Conservation (phyloP, 768 basidiomycete genomes). For the Pisolithus microcarpus region DNA sequence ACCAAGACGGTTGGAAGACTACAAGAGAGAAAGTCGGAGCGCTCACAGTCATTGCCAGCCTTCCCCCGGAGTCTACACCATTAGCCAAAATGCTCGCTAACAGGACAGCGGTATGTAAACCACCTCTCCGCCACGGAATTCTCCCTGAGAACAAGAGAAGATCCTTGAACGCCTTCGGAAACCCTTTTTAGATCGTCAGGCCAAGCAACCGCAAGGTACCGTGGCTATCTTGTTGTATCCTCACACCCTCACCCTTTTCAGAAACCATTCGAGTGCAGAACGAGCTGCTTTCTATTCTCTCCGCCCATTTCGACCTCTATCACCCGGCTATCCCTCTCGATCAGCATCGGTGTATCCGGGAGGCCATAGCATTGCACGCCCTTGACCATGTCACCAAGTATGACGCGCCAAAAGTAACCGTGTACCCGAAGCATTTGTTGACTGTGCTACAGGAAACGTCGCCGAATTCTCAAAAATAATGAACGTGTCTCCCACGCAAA, state of each 20-base stretch:
- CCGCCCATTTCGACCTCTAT: conserved; percentile 71
- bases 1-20: conserved; percentile 51
- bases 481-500: conserved; percentile 74
- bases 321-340: conserved; percentile 60
- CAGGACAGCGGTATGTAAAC: conserved; percentile 18
- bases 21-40: conserved; percentile 45
- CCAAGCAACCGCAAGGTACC: conserved; percentile 44
- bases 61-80: conserved; percentile 34
- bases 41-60: conserved; percentile 43
- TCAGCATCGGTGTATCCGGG: conserved; percentile 53
- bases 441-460: conserved; percentile 63
- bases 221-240: background rate
- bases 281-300: conserved; percentile 58
- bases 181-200: conserved; percentile 49
- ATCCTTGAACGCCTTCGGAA: conserved; percentile 49
- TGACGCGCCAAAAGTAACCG: background rate
- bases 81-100: conserved; percentile 19
- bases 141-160: conserved; percentile 25
- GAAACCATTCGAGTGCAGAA: conserved; percentile 53
- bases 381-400: conserved; percentile 90
- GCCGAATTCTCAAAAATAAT: conserved; percentile 87
- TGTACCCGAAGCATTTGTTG: background rate
- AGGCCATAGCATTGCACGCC: conserved; percentile 70
- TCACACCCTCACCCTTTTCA: conserved; percentile 17
- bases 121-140: background rate